A percentile compares a stretch with the other conserved stretches of the same genome.
Evolutionary conservation across 1,139 yeast species (phyloP).

Genomic region (Kodamaea sp.): DNA sequence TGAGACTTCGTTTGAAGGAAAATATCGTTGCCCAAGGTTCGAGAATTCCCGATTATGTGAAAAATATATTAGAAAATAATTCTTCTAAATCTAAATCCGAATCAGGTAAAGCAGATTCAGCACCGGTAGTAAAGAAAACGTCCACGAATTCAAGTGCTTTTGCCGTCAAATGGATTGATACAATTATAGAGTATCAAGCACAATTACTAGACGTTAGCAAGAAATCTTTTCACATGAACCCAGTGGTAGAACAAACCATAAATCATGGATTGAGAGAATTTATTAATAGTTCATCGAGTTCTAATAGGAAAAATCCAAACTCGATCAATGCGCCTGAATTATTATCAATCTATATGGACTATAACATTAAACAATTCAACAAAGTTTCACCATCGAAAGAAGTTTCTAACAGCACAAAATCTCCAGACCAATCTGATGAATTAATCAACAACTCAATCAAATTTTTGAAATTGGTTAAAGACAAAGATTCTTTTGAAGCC

Average conservation of each 20-base stretch:
- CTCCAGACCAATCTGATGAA: conserved; percentile 52
- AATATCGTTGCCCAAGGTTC: conserved; percentile 43
- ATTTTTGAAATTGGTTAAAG: conserved; percentile 67
- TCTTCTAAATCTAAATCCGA: conserved; percentile 9
- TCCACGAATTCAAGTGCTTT: conserved; percentile 40
- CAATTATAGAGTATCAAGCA: conserved; percentile 51
- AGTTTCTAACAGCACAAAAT: conserved; percentile 8
- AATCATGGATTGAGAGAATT: conserved; percentile 61
- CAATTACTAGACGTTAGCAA: conserved; percentile 48
- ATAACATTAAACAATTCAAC: conserved; percentile 57
- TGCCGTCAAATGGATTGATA: conserved; percentile 70
- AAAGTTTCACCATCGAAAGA: conserved; percentile 27
- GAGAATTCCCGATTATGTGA: conserved; percentile 27
- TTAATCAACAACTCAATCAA: conserved; percentile 54
- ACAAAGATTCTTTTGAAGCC: conserved; percentile 84
- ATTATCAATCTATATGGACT: conserved; percentile 74
- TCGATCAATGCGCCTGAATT: conserved; percentile 62
- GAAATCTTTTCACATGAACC: conserved; percentile 48
- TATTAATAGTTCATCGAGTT: conserved; percentile 37
- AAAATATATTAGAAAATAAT: conserved; percentile 16
- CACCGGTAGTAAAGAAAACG: conserved; percentile 26
- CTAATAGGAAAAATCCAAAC: conserved; percentile 24
- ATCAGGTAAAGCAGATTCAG: conserved; percentile 13
- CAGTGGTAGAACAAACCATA: conserved; percentile 50
- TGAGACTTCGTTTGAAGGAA: conserved; percentile 48